These are phyloP conservation scores for Articulospora tetracladia DNA, from an alignment of 495 filamentous ascomycete genomes.

Conservation along the genomic window DNA sequence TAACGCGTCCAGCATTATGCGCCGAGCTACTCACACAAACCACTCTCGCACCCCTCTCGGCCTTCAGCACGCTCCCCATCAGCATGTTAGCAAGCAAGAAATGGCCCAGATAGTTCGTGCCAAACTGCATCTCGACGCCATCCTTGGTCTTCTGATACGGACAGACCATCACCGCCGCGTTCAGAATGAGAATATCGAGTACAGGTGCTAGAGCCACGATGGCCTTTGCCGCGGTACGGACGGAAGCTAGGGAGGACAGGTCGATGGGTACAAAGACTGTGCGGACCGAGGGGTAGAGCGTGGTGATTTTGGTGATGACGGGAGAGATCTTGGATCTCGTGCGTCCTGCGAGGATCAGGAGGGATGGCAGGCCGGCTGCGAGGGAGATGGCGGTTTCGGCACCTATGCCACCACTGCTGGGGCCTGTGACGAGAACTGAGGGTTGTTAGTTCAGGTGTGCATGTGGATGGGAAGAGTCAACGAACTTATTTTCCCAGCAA, in stretches of 20 bases:
- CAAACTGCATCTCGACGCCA: constrained; percentile 46
- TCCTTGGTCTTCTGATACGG: constrained; percentile 19
- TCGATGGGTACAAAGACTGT: constrained; percentile 33
- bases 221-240: constrained; percentile 36
- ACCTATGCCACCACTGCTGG: constrained; percentile 20
- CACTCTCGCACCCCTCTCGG: constrained; percentile 21
- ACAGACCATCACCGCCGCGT: constrained; percentile 13
- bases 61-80: not conserved
- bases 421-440: constrained; percentile 27
- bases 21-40: constrained; percentile 38
- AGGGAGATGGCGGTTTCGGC: constrained; percentile 33
- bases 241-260: constrained; percentile 33
- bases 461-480: not conserved
- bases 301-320: constrained; percentile 17
- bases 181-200: constrained; percentile 27
- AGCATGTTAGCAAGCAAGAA: constrained; percentile 43
- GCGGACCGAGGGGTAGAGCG: not conserved
- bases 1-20: constrained; percentile 37
- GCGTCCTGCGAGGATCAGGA: constrained; percentile 51
- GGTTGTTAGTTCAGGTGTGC: not conserved
- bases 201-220: constrained; percentile 31
- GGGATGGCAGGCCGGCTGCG: constrained; percentile 43
- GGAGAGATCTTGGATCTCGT: constrained; percentile 25
- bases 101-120: constrained; percentile 44
- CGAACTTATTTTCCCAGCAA: constrained; percentile 23